Evolutionary conservation across 2,329 filamentous ascomycete genomes (phyloP).

Genomic region (Stachybotrys elegans): DNA sequence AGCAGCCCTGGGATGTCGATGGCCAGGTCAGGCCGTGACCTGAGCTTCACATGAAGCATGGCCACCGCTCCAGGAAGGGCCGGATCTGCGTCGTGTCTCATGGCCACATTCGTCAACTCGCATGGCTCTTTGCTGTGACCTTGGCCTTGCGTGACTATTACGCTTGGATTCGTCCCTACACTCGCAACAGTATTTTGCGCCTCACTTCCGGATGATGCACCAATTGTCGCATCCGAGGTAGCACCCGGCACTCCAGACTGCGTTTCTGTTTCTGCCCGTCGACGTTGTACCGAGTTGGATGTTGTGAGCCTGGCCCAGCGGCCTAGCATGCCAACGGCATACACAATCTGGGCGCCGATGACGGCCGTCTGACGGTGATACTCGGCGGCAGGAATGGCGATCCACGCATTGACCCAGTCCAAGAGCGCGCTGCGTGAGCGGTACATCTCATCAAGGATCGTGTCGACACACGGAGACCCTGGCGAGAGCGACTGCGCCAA

Average conservation of each 20-base stretch:
- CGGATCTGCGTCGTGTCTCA: constrained; percentile 28
- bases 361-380: constrained; percentile 43
- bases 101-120: constrained; percentile 12
- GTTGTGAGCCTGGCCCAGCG: constrained; percentile 45
- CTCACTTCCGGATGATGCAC: too few relatives aligned
- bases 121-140: constrained; percentile 9
- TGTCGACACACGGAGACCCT: constrained; percentile 29
- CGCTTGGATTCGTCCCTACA: constrained; percentile 7
- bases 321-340: constrained; percentile 44
- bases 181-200: too few relatives aligned
- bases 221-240: too few relatives aligned
- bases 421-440: constrained; percentile 41
- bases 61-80: constrained; percentile 34
- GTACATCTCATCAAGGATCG: constrained; percentile 45
- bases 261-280: too few relatives aligned
- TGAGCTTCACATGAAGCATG: constrained; percentile 34
- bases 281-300: too few relatives aligned
- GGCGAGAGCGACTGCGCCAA: constrained; percentile 38
- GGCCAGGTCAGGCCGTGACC: constrained; percentile 37
- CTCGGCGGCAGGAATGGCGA: constrained; percentile 33
- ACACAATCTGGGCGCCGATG: constrained; percentile 40
- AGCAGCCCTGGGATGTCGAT: constrained; percentile 41
- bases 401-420: constrained; percentile 45
- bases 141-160: too few relatives aligned
- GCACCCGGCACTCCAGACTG: too few relatives aligned